A percentile compares a stretch with the other conserved stretches of the same genome.
Conservation (phyloP, 164 flowering plant genomes). For the Kingdonia uniflora region DNA sequence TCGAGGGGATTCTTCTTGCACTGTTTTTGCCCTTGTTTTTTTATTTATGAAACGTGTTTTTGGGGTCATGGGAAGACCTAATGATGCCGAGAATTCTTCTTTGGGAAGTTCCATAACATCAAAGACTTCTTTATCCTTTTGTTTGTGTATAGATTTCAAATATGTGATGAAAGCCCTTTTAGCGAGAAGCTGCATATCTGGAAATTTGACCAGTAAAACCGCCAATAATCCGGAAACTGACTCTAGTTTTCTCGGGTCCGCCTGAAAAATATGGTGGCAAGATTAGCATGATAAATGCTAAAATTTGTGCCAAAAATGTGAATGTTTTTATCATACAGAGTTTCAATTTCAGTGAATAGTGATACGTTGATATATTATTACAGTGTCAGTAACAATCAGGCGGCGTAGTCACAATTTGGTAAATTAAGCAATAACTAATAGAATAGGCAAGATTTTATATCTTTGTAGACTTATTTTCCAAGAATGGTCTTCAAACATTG, state of each 20-base stretch:
- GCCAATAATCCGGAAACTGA: constrained; percentile 54
- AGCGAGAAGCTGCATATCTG: constrained; percentile 49
- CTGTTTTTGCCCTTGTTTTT: constrained; percentile 24
- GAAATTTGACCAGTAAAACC: constrained; percentile 59
- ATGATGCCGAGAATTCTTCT: constrained; percentile 76
- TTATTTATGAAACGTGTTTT: constrained; percentile 55
- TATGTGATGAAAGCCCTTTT: constrained; percentile 79
- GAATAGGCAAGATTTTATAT: no score
- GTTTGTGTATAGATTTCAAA: constrained; percentile 55
- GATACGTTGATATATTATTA: no score
- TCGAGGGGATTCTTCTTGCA: constrained; percentile 20
- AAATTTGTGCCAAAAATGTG: no score
- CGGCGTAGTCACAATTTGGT: no score
- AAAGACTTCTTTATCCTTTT: constrained; percentile 67
- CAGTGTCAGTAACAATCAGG: no score
- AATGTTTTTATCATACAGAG: no score
- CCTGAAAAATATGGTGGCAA: constrained; percentile 31
- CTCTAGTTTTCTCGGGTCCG: constrained; percentile 47
- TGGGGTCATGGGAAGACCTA: constrained; percentile 85
- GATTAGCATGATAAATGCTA: background rate
- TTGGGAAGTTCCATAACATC: constrained; percentile 58
- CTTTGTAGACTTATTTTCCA: no score
- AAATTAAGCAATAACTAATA: no score
- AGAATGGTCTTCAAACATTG: no score
- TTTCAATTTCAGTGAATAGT: no score